phyloP scores from a whole-genome alignment of 805 yeast genomes.

The Candida wancherniae region DNA sequence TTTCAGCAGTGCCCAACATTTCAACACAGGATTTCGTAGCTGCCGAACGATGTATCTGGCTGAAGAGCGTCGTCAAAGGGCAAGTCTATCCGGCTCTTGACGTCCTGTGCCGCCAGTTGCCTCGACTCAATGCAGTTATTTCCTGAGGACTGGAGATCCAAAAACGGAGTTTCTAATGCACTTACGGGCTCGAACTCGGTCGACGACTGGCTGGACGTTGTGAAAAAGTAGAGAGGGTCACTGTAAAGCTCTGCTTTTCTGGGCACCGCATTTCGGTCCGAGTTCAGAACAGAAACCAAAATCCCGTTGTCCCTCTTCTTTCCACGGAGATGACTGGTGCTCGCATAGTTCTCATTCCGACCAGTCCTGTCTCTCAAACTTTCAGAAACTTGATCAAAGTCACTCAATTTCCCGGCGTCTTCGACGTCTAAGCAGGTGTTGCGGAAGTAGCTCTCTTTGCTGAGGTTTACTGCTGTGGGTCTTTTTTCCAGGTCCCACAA shows the following conservation, averaged over 20 bases:
- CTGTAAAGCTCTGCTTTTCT: conserved; percentile 11
- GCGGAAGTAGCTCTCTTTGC: conserved; percentile 51
- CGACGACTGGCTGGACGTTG: conserved; percentile 9
- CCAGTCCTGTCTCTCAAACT: too few relatives aligned
- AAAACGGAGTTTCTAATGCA: conserved; percentile 6
- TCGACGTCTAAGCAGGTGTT: conserved; percentile 25
- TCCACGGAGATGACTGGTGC: too few relatives aligned
- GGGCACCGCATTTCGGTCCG: conserved; percentile 8
- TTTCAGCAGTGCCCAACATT: too few relatives aligned
- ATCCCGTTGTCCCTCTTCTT: too few relatives aligned
- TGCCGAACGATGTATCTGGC: conserved; percentile 12
- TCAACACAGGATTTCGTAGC: conserved; percentile 14
- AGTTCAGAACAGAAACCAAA: conserved; percentile 8
- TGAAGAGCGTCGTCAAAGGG: conserved; percentile 8
- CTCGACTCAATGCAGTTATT: conserved; percentile 4
- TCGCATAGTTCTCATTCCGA: conserved; percentile 1
- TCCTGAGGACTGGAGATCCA: conserved; percentile 5
- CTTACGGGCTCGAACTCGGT: conserved; percentile 5
- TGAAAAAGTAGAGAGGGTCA: conserved; percentile 9
- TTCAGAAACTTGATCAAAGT: too few relatives aligned
- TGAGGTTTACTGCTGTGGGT: conserved; percentile 45
- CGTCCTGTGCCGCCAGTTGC: conserved; percentile 3
- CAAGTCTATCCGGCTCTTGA: conserved; percentile 5
- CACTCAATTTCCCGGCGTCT: background rate
- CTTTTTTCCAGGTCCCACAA: conserved; percentile 78